Evolutionary conservation across 2,329 filamentous ascomycete genomes (phyloP).

Genomic region (Elsinoe australis): DNA sequence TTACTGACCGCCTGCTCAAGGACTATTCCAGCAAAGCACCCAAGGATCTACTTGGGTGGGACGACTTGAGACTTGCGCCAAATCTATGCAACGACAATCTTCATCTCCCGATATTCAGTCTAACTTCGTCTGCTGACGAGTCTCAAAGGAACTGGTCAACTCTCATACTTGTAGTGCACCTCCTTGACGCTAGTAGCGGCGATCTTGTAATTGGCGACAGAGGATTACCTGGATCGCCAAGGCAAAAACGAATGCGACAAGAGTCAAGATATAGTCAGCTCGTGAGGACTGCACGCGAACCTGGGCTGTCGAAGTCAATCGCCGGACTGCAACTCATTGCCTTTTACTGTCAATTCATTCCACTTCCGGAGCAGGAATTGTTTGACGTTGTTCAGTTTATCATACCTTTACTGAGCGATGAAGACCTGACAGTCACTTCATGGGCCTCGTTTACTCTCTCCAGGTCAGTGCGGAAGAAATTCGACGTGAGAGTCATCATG

Average conservation of each 20-base stretch:
- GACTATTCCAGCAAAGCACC: constrained; percentile 71
- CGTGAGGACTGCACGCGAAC: constrained; percentile 29
- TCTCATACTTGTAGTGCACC: neutral
- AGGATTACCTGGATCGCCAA: neutral
- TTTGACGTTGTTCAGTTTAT: neutral
- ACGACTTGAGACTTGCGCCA: constrained; percentile 52
- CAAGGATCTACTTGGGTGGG: constrained; percentile 66
- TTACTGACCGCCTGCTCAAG: constrained; percentile 62
- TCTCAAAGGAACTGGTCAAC: constrained; percentile 19
- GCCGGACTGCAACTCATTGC: constrained; percentile 4
- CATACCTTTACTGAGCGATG: constrained; percentile 46
- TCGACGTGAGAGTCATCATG: constrained; percentile 20
- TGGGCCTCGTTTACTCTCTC: constrained; percentile 83
- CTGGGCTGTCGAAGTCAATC: constrained; percentile 23
- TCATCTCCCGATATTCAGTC: constrained; percentile 22
- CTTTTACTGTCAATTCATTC: constrained; percentile 11
- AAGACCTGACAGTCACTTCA: constrained; percentile 57
- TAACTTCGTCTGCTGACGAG: constrained; percentile 23
- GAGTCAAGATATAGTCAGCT: neutral
- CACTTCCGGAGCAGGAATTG: constrained; percentile 8
- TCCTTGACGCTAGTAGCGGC: neutral
- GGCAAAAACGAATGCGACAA: neutral
- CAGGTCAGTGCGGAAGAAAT: constrained; percentile 54
- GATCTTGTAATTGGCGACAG: neutral
- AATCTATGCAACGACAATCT: neutral